Base-by-base conservation (phyloP, 345 rosid species). In the Passiflora organensis region DNA sequence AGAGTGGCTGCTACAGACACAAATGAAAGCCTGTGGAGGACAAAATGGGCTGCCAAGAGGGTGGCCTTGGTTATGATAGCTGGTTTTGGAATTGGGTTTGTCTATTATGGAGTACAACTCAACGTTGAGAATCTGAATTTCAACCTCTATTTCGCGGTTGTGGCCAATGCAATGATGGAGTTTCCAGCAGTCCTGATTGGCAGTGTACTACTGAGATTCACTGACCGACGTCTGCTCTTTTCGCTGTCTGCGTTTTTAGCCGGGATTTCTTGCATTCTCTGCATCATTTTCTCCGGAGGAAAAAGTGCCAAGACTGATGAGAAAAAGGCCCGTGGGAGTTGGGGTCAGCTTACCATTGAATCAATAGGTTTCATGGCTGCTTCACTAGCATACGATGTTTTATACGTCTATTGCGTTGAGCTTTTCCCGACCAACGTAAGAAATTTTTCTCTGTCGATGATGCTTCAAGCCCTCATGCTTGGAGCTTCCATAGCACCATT, bases 381-480 rank as follows among this genome's bases (percentile, higher is more conserved):
- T 14, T 75, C 93, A 0, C 66, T 65, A 0, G 85, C 90, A 0
- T 87, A 67, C 49, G 78, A 85, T 20, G 81, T 87, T 6, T 2
- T 74, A 12, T 82, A 81, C 48, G 77, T 87, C 39, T 82, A 80
- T 43, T 52, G 74, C 12, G 81, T 80, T 0, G 89, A 87, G 79
- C 85, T 85, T 42, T 87, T 87, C 52, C 93, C 89, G 0, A 87
- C 87, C 12, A 81, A 72, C 39, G 85, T 81, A 13, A 85, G 96
- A 67, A 85, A 82, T 76, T 57, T 77, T 16, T 82, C 93, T 1
- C 72, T 82, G 55, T 74, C 93, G 4, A 53, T 71, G 21, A 32
- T 82, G 66, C 75, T 84, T 15, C 93, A 80, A 13, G 69, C 86
- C 8, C 58, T 75, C 62, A 85, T 78, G 89, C 20, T 85, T 14